Evolutionary conservation across 2,329 filamentous ascomycete species (phyloP).

Genomic region (Colletotrichum kahawae): DNA sequence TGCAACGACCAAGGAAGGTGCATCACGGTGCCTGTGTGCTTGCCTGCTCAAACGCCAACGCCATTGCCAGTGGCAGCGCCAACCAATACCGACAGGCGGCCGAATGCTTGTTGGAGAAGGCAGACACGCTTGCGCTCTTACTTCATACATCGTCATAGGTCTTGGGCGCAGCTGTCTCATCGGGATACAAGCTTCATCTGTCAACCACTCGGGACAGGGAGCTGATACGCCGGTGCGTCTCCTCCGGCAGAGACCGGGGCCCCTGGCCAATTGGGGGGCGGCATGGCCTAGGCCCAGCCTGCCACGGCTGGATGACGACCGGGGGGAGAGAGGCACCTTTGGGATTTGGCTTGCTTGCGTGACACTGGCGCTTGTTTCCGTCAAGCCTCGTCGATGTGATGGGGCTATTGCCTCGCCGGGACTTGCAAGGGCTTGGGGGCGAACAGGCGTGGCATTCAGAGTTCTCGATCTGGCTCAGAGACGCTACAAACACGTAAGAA

Average conservation of each 20-base stretch:
- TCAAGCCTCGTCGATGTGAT: slow-evolving; percentile 2
- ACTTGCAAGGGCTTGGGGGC: neutral
- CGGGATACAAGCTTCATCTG: slow-evolving; percentile 19
- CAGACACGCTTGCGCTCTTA: neutral
- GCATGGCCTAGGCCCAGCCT: neutral
- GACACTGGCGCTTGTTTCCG: slow-evolving; percentile 13
- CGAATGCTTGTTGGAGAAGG: neutral
- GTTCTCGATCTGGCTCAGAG: neutral
- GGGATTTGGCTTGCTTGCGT: neutral
- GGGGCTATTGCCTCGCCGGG: neutral
- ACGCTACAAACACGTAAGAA: neutral
- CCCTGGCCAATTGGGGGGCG: neutral
- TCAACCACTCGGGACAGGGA: slow-evolving; percentile 2
- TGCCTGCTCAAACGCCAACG: neutral
- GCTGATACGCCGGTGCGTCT: slow-evolving; percentile 4
- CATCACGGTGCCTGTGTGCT: neutral
- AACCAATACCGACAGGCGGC: slow-evolving; percentile 10
- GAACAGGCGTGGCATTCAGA: neutral
- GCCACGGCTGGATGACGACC: slow-evolving; percentile 18
- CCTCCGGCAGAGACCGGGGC: slow-evolving; percentile 10
- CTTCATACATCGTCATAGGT: slow-evolving; percentile 23
- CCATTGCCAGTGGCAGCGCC: neutral
- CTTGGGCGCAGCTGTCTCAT: slow-evolving; percentile 19
- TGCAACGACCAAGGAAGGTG: slow-evolving; percentile 15
- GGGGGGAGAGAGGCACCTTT: neutral